Evolutionary conservation across 169 alveolate species (phyloP), one percentile per base, ranked within the genome.

Genomic region (Cytauxzoon felis): DNA sequence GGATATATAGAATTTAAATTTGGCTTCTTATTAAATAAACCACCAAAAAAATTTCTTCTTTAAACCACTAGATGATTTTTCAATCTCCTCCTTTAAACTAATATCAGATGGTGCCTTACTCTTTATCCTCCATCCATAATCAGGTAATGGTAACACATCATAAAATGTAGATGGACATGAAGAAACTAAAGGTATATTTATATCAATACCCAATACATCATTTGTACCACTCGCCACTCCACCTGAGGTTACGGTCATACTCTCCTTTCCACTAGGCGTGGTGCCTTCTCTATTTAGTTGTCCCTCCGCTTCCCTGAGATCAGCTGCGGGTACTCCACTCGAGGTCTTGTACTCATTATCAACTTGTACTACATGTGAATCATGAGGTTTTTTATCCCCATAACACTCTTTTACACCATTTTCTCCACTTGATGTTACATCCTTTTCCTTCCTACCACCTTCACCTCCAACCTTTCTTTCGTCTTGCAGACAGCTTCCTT

Each of bases 41-140:
- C 34, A 47, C 19, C 68, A 33, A 21, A 73, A 38, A 18, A 19
- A 13, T 0, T 26, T 24, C 16, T 13, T 33, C 9, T 38, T 5
- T 9, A 29, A 5, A 7, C 61, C 18, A 27, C 34, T 73, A 21
- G 53, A 30, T 5, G 16, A 3, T 9, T 50, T 42, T 36, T 40
- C 26, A 11, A 43, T 5, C 29, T 29, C n/a, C 9, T 23, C 4
- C 2, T 63, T 71, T 5, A 3, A 32, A n/a, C 21, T n/a, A 7
- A 19, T 29, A 40, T 73, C 83, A 27, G 51, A 40, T 24, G 40
- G 56, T 4, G 86, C 49, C 21, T 52, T 34, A 18, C 60, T 26
- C 13, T 58, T 13, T 21, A 76, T 73, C 29, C 40, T 66, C 86
- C 86, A 76, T 11, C 86, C 86, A 47, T 76, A 76, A 38, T 76